phyloP scores from a whole-genome alignment of 2,329 filamentous ascomycete species.

The Beauveria varroae region DNA sequence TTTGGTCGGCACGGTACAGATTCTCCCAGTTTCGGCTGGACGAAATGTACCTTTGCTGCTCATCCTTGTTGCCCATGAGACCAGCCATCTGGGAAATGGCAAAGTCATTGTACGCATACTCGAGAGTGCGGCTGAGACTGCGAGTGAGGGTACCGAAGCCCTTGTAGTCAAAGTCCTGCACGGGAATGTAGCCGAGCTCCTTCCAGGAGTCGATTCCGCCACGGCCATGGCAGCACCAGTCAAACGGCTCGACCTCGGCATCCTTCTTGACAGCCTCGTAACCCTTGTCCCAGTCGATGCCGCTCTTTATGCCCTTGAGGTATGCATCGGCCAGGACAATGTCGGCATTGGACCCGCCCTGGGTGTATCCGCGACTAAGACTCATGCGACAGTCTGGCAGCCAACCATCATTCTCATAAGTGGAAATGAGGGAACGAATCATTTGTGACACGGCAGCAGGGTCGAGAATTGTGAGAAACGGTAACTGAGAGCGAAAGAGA shows the following conservation, averaged over 20 bases:
- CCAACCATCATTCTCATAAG: constrained; percentile 61
- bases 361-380: constrained; percentile 65
- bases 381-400: constrained; percentile 71
- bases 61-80: constrained; percentile 43
- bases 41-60: constrained; percentile 51
- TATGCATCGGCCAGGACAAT: constrained; percentile 60
- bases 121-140: constrained; percentile 64
- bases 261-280: constrained; percentile 68
- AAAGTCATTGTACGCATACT: constrained; percentile 74
- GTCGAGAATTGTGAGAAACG: constrained; percentile 61
- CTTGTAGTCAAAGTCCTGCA: constrained; percentile 56
- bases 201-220: constrained; percentile 70
- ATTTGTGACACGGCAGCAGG: constrained; percentile 56
- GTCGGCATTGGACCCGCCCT: constrained; percentile 70
- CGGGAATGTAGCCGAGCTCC: constrained; percentile 60
- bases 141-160: constrained; percentile 65
- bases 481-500: constrained; percentile 60
- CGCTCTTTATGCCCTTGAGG: constrained; percentile 54
- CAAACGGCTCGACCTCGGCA: constrained; percentile 60
- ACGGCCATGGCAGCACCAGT: constrained; percentile 64
- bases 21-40: constrained; percentile 62
- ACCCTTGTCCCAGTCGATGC: constrained; percentile 58
- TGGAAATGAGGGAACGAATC: constrained; percentile 64
- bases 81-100: constrained; percentile 57
- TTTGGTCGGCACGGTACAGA: constrained; percentile 53